Evolutionary conservation across 2,329 filamentous ascomycete genomes (phyloP).

Genomic region (Pseudogymnoascus sp.): DNA sequence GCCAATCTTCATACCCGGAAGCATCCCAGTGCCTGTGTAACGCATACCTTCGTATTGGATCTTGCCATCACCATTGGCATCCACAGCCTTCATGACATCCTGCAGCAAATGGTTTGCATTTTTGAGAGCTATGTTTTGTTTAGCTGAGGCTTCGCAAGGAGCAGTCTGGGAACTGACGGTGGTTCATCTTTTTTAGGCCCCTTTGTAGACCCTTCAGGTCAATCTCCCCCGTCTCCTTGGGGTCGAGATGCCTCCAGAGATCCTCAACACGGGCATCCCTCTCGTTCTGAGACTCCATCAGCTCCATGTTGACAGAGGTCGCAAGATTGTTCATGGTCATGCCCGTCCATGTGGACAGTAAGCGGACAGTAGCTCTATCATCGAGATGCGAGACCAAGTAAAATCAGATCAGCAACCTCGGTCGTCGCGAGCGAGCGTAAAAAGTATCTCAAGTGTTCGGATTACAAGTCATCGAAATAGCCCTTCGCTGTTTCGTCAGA

Average conservation of each 20-base stretch:
- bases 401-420: background rate
- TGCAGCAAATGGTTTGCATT: conserved; percentile 82
- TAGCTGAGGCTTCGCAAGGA: conserved; percentile 18
- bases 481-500: conserved; percentile 8
- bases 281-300: conserved; percentile 68
- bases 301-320: conserved; percentile 38
- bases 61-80: conserved; percentile 77
- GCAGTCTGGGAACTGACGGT: conserved; percentile 53
- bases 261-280: conserved; percentile 73
- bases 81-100: conserved; percentile 72
- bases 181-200: conserved; percentile 80
- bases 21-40: background rate
- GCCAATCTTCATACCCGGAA: background rate
- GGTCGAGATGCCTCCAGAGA: conserved; percentile 78
- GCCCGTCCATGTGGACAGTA: conserved; percentile 7
- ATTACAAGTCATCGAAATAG: conserved; percentile 7
- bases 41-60: conserved; percentile 81
- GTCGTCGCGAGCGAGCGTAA: conserved; percentile 1
- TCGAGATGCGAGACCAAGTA: conserved; percentile 4
- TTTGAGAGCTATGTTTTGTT: conserved; percentile 55
- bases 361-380: conserved; percentile 7
- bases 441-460: background rate
- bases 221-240: conserved; percentile 65
- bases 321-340: conserved; percentile 5
- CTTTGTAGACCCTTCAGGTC: conserved; percentile 78